Evolutionary conservation across 352 stramenopile genomes (phyloP).

Genomic region (Albugo candida): DNA sequence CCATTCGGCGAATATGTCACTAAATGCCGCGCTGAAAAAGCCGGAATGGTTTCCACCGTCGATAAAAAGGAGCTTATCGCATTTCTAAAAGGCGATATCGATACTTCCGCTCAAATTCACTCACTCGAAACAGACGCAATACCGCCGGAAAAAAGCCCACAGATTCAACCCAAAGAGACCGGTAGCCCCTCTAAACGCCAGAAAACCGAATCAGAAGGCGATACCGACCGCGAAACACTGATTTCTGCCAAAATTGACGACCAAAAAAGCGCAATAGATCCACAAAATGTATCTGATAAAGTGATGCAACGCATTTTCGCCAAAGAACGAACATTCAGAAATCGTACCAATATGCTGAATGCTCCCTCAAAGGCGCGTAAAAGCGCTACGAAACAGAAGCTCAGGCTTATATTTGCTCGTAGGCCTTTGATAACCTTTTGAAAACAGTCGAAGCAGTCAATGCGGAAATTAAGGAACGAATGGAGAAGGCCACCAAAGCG

Average conservation of each 20-base stretch:
- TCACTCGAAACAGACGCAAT: constrained; percentile 7
- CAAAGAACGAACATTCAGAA: constrained; percentile 45
- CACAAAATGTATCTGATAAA: constrained; percentile 13
- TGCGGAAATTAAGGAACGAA: constrained; percentile 73
- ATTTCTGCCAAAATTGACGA: constrained; percentile 5
- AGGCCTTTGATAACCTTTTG: constrained; percentile 61
- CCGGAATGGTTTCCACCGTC: constrained; percentile 62
- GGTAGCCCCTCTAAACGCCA: constrained; percentile 3
- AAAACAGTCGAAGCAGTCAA: constrained; percentile 66
- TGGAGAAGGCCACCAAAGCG: constrained; percentile 63
- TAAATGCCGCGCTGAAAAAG: constrained; percentile 61
- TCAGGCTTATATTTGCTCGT: no score
- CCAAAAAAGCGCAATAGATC: constrained; percentile 12
- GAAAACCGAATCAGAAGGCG: constrained; percentile 5
- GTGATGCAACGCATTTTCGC: constrained; percentile 40
- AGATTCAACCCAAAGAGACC: background rate
- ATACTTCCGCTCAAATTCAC: constrained; percentile 45
- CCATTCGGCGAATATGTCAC: constrained; percentile 72
- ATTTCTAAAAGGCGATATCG: constrained; percentile 70
- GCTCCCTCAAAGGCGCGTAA: constrained; percentile 40
- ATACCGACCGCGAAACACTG: constrained; percentile 7
- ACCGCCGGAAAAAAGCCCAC: background rate
- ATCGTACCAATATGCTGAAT: constrained; percentile 52
- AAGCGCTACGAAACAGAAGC: no score
- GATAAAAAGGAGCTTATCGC: constrained; percentile 78